A percentile compares a stretch with the other conserved stretches of the same genome.
Evolutionary conservation across 495 filamentous ascomycete species (phyloP).

Genomic region (Daldinia vernicosa): DNA sequence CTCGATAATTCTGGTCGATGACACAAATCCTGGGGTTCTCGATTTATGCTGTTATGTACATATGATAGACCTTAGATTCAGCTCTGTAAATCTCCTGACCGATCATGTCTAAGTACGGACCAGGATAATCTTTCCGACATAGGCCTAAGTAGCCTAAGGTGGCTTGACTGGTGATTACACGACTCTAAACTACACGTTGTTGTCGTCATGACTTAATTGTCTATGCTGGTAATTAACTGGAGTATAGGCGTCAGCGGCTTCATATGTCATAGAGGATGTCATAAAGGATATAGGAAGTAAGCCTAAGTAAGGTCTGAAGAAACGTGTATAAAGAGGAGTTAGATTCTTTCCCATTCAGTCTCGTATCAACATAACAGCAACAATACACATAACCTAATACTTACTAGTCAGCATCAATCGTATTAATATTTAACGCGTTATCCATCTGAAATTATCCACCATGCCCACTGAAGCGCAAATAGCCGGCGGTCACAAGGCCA

Average conservation of each 20-base stretch:
- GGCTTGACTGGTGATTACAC: slow-evolving; percentile 31
- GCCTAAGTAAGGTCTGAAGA: not conserved
- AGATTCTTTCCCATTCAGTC: not conserved
- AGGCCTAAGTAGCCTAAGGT: slow-evolving; percentile 1
- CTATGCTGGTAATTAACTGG: not conserved
- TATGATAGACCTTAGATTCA: not conserved
- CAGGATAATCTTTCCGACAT: slow-evolving; percentile 2
- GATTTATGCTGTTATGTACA: slow-evolving; percentile 2
- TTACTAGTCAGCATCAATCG: not conserved
- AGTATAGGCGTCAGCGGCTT: slow-evolving; percentile 1
- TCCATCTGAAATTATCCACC: not conserved
- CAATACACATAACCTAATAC: not conserved
- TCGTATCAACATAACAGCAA: not conserved
- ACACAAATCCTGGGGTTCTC: not conserved
- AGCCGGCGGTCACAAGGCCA: slow-evolving; percentile 60
- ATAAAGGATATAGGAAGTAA: not conserved
- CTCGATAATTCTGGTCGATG: not conserved
- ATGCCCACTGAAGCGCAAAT: slow-evolving; percentile 52
- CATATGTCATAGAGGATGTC: not conserved
- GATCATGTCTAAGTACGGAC: not conserved
- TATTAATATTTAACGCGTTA: not conserved
- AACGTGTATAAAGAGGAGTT: slow-evolving; percentile 22
- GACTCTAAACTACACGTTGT: slow-evolving; percentile 8
- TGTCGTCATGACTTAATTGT: slow-evolving; percentile 34
- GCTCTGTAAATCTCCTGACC: not conserved